Percentiles rank a stretch among this genome's conserved stretches.
phyloP scores from a whole-genome alignment of 257 asterid genomes.

The Mitragyna speciosa region DNA sequence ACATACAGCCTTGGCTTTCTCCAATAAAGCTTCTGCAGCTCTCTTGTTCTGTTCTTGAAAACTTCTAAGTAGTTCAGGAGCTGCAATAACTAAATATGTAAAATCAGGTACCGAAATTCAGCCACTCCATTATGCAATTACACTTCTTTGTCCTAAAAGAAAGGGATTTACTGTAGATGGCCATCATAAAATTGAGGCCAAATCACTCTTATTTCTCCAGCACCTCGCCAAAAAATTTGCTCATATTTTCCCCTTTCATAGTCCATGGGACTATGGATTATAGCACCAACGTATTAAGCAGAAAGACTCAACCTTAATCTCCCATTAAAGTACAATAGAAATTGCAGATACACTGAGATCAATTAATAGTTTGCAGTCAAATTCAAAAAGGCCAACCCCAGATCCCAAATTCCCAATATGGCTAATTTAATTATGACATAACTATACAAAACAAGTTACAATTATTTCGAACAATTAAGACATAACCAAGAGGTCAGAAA shows the following conservation, averaged over 20 bases:
- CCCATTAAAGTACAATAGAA: not conserved
- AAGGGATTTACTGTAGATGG: not conserved
- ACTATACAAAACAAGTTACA: no score
- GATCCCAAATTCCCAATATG: no score
- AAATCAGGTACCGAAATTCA: not conserved
- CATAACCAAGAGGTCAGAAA: not conserved
- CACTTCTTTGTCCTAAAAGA: not conserved
- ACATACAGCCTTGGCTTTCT: slow-evolving; percentile 52
- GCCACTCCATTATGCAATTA: not conserved
- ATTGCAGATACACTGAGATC: no score
- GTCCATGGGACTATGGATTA: not conserved
- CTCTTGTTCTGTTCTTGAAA: slow-evolving; percentile 42
- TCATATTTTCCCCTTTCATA: no score
- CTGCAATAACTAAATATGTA: slow-evolving; percentile 30
- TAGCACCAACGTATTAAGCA: no score
- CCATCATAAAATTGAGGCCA: not conserved
- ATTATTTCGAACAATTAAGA: no score
- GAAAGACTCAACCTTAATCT: not conserved
- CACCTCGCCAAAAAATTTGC: no score
- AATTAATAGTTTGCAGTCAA: not conserved
- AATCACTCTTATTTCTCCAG: no score
- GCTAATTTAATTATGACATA: no score
- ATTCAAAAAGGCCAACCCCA: no score
- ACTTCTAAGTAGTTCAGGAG: slow-evolving; percentile 36
- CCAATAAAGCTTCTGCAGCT: slow-evolving; percentile 41